These are phyloP conservation scores for Verticillium nonalfalfae DNA, from an alignment of 2,329 filamentous ascomycete genomes.

Conservation along the genomic window DNA sequence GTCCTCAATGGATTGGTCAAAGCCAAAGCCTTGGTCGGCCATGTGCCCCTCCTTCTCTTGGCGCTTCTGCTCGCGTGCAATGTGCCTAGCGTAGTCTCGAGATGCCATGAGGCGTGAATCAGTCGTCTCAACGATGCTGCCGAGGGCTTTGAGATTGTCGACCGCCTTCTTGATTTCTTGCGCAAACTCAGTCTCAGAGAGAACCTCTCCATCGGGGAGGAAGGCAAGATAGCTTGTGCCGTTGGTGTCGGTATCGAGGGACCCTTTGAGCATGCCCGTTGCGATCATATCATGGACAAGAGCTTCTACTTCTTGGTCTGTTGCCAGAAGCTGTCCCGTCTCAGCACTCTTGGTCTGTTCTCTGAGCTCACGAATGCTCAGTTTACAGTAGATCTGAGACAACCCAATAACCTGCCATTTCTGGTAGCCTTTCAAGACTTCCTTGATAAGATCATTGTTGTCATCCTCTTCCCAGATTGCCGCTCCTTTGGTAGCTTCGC, in stretches of 20 bases:
- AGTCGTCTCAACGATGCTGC: conserved; percentile 41
- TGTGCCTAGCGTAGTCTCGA: conserved; percentile 47
- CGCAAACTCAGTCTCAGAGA: conserved; percentile 46
- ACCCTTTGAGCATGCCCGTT: conserved; percentile 44
- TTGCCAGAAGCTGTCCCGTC: conserved; percentile 37
- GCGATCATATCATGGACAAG: conserved; percentile 51
- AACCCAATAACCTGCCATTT: conserved; percentile 71
- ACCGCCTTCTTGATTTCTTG: conserved; percentile 35
- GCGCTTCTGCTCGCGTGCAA: conserved; percentile 38
- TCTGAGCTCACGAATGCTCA: conserved; percentile 48
- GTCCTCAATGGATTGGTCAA: conserved; percentile 47
- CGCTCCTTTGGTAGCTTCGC: conserved; percentile 53
- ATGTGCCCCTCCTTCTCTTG: conserved; percentile 34
- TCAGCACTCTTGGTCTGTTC: conserved; percentile 45
- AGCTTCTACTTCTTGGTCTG: conserved; percentile 33
- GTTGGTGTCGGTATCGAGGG: conserved; percentile 27
- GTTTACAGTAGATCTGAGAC: conserved; percentile 61
- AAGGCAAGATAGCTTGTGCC: conserved; percentile 45
- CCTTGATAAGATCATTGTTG: conserved; percentile 64
- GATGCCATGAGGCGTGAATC: conserved; percentile 48
- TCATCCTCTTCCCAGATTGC: conserved; percentile 63
- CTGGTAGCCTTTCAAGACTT: conserved; percentile 65
- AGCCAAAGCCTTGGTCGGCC: conserved; percentile 25
- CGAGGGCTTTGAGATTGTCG: conserved; percentile 35
- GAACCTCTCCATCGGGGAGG: conserved; percentile 28